These are phyloP conservation scores for Pythium folliculosum DNA, from an alignment of 352 stramenopile species.

Conservation along the genomic window DNA sequence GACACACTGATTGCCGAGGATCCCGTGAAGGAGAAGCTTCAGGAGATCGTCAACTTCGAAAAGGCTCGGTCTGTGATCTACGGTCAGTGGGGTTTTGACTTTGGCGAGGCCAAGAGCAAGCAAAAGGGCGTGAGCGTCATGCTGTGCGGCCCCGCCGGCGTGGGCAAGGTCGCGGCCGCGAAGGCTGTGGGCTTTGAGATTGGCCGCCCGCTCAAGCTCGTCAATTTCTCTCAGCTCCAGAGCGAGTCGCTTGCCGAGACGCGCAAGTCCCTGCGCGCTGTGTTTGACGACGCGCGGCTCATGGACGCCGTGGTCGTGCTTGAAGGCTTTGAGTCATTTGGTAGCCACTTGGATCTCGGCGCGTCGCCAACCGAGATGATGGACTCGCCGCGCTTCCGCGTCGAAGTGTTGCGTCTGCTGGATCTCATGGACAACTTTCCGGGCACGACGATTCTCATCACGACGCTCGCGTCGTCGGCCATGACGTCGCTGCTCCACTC, in stretches of 20 bases:
- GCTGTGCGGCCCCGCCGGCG: conserved; percentile 65
- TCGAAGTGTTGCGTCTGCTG: conserved; percentile 76
- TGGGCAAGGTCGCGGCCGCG: conserved; percentile 75
- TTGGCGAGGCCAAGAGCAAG: conserved; percentile 78
- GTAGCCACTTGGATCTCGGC: conserved; percentile 60
- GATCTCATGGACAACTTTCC: conserved; percentile 81
- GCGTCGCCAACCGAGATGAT: conserved; percentile 47
- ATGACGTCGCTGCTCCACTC: conserved; percentile 54
- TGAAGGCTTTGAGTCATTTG: conserved; percentile 88
- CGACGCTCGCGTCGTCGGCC: conserved; percentile 58
- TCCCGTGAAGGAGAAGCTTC: conserved; percentile 63
- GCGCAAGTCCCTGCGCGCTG: conserved; percentile 66
- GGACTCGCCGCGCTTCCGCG: conserved; percentile 71
- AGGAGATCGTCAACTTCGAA: conserved; percentile 78
- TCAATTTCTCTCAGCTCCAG: conserved; percentile 78
- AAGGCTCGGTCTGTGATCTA: conserved; percentile 87
- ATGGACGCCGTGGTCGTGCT: conserved; percentile 88
- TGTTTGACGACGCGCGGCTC: conserved; percentile 86
- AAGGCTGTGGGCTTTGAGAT: conserved; percentile 87
- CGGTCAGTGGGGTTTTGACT: conserved; percentile 85
- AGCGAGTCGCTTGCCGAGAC: conserved; percentile 76
- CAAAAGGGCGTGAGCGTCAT: conserved; percentile 83
- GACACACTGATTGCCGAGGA: conserved; percentile 75
- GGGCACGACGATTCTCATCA: conserved; percentile 77
- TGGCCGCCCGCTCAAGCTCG: conserved; percentile 77